These are phyloP conservation scores for Backusella macrospora DNA, from an alignment of 192 early-diverging fungal genomes.

Conservation along the genomic window DNA sequence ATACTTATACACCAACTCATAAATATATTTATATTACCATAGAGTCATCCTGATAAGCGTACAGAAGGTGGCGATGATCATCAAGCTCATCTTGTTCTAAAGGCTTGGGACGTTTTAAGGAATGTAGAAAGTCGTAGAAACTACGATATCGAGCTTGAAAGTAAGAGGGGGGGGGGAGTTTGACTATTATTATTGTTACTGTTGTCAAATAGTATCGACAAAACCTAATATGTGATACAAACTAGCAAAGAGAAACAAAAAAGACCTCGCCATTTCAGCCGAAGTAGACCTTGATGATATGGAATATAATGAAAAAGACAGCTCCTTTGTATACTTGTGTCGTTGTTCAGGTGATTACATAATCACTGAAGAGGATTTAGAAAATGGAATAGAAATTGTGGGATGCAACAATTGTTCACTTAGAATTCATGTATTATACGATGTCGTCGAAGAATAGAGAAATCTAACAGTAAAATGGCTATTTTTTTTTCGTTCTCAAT, in stretches of 20 bases:
- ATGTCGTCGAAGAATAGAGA: conserved; percentile 50
- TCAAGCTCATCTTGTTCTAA: conserved; percentile 43
- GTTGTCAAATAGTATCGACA: not conserved
- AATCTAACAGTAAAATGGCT: too few relatives aligned
- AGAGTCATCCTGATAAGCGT: conserved; percentile 65
- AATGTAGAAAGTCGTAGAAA: conserved; percentile 44
- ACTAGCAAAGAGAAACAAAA: conserved; percentile 37
- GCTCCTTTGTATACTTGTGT: conserved; percentile 56
- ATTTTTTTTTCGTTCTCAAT: too few relatives aligned
- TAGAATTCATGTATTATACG: conserved; percentile 68
- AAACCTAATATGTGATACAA: not conserved
- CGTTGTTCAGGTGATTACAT: conserved; percentile 67
- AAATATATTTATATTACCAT: not conserved
- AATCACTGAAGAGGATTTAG: conserved; percentile 68
- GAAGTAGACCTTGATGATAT: conserved; percentile 84
- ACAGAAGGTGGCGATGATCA: conserved; percentile 17
- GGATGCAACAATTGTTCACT: conserved; percentile 72
- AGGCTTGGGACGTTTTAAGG: conserved; percentile 61
- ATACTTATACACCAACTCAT: not conserved
- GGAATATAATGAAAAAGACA: conserved; percentile 63
- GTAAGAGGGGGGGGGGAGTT: too few relatives aligned
- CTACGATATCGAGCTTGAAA: conserved; percentile 56
- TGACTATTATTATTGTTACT: not conserved
- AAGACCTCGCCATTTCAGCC: conserved; percentile 64
- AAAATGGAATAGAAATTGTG: conserved; percentile 60